phyloP scores from a whole-genome alignment of 2,329 filamentous ascomycete species.

The Colletotrichum sp. region DNA sequence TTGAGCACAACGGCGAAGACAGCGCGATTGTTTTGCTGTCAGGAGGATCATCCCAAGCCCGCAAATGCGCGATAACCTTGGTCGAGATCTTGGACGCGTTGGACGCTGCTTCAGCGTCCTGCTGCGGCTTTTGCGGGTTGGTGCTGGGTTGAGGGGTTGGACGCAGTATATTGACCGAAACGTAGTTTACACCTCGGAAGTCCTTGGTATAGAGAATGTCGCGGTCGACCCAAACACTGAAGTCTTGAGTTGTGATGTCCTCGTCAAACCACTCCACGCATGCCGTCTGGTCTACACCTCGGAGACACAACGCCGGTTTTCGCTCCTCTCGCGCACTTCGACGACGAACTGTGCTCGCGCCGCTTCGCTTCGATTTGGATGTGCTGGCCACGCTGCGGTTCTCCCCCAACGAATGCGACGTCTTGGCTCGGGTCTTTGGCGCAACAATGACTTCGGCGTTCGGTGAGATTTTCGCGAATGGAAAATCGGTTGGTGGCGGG shows the following conservation, averaged over 20 bases:
- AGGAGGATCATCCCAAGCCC: constrained; percentile 85
- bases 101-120: constrained; percentile 68
- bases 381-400: constrained; percentile 81
- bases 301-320: constrained; percentile 74
- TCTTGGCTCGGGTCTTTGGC: constrained; percentile 83
- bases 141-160: neutral
- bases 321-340: constrained; percentile 66
- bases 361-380: constrained; percentile 77
- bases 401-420: constrained; percentile 70
- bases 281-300: constrained; percentile 75
- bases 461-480: constrained; percentile 91
- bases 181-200: constrained; percentile 78
- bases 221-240: constrained; percentile 85
- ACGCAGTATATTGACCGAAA: constrained; percentile 56
- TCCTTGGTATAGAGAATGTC: constrained; percentile 75
- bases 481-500: constrained; percentile 65
- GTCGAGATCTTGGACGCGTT: constrained; percentile 57
- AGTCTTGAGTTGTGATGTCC: constrained; percentile 58
- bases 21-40: constrained; percentile 81
- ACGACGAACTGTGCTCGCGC: constrained; percentile 70
- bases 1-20: constrained; percentile 76
- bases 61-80: constrained; percentile 78
- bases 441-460: constrained; percentile 98
- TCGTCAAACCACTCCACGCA: constrained; percentile 81
- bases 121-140: constrained; percentile 62